Conservation (phyloP, 331 rosid genomes). For the Telfairia occidentalis region DNA sequence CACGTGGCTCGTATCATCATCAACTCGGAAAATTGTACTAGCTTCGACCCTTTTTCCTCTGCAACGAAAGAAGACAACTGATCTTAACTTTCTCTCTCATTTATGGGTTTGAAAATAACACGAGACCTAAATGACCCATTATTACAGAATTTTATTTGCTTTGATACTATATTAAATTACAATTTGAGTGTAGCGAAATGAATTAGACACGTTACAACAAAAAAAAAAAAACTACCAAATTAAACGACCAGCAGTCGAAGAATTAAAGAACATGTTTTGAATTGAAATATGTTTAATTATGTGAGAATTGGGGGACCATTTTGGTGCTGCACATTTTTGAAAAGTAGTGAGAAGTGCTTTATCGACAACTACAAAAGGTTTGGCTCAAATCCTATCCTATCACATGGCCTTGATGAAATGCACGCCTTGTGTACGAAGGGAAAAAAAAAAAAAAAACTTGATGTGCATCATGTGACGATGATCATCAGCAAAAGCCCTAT, state of each 20-base stretch:
- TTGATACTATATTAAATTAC: not conserved
- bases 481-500: not conserved
- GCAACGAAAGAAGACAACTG: not conserved
- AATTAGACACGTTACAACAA: not conserved
- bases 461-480: constrained; percentile 15
- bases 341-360: constrained; percentile 61
- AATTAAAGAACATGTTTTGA: not conserved
- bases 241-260: no score
- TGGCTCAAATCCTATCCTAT: constrained; percentile 12
- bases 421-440: constrained; percentile 26
- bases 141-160: not conserved
- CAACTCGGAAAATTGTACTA: constrained; percentile 28
- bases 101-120: not conserved
- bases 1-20: constrained; percentile 52
- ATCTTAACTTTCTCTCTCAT: not conserved
- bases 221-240: not conserved
- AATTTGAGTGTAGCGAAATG: not conserved
- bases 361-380: constrained; percentile 60
- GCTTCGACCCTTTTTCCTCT: not conserved
- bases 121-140: not conserved
- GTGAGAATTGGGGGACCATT: constrained; percentile 36
- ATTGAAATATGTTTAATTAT: not conserved
- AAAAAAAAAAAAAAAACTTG: constrained; percentile 3
- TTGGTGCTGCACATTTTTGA: constrained; percentile 24
- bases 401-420: constrained; percentile 44